A percentile compares a stretch with the other conserved stretches of the same genome.
Conservation (phyloP, 108 stramenopile species). For the Fragilariopsis cylindrus region DNA sequence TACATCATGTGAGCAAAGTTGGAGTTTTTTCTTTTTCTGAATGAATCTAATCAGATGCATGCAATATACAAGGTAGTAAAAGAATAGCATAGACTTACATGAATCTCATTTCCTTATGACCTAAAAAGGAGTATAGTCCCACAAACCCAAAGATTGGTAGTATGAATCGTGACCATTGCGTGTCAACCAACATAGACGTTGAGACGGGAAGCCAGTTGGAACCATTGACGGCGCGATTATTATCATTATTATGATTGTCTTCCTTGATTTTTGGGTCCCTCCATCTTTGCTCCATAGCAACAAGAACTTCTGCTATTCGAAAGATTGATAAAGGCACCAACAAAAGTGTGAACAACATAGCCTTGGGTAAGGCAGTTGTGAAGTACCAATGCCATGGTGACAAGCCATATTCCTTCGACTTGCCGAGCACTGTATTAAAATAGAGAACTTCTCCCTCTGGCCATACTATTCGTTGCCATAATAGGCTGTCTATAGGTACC, state of each 20-base stretch:
- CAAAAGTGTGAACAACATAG: constrained; percentile 66
- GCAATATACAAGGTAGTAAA: too few species aligned
- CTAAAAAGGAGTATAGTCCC: constrained; percentile 79
- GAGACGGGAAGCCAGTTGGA: background rate
- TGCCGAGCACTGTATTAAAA: constrained; percentile 94
- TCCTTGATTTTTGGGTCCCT: constrained; percentile 8
- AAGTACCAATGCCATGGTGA: constrained; percentile 95
- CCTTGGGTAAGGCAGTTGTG: constrained; percentile 81
- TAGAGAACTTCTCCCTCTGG: constrained; percentile 97
- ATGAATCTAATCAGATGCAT: too few species aligned
- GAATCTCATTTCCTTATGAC: constrained; percentile 97
- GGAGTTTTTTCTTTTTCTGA: too few species aligned
- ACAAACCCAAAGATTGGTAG: constrained; percentile 75
- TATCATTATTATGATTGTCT: background rate
- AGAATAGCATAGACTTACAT: constrained; percentile 18
- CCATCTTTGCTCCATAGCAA: constrained; percentile 19
- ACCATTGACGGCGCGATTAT: background rate
- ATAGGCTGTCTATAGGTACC: constrained; percentile 82
- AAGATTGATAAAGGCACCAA: constrained; percentile 72
- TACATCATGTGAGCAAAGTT: too few species aligned
- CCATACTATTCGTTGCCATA: constrained; percentile 94
- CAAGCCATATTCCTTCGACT: constrained; percentile 93
- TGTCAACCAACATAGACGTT: constrained; percentile 40
- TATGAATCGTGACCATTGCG: constrained; percentile 49
- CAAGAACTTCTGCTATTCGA: constrained; percentile 49